These are phyloP conservation scores for Pseudocercospora vitis DNA, from an alignment of 2,329 filamentous ascomycete species.

Conservation along the genomic window DNA sequence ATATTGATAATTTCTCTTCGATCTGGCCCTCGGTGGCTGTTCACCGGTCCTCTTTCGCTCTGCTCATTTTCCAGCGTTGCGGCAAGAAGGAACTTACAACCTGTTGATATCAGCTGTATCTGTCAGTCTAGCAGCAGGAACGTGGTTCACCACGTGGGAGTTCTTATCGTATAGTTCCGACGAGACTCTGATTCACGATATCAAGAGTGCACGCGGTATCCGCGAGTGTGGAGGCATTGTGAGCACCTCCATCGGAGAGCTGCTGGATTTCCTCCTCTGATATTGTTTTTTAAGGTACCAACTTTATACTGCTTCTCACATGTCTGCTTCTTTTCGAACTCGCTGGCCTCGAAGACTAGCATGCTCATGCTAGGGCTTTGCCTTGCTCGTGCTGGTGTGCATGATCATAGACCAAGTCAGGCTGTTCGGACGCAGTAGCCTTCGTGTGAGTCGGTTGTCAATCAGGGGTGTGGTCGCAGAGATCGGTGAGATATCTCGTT, in stretches of 20 bases:
- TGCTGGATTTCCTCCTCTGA: not conserved
- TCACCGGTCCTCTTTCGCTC: constrained; percentile 21
- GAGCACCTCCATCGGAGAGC: not conserved
- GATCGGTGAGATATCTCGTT: too few relatives aligned
- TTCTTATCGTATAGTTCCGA: not conserved
- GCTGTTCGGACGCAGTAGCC: too few relatives aligned
- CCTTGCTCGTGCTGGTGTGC: constrained; percentile 14
- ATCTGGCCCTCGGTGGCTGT: constrained; percentile 20
- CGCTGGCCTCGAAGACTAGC: constrained; percentile 6
- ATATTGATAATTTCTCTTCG: constrained; percentile 20
- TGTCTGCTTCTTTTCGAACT: constrained; percentile 15
- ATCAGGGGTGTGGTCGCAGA: too few relatives aligned
- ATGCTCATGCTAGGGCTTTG: constrained; percentile 20
- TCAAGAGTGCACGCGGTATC: not conserved
- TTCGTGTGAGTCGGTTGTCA: too few relatives aligned
- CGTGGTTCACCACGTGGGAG: constrained; percentile 17
- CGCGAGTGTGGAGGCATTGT: not conserved
- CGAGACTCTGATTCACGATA: not conserved
- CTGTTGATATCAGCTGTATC: constrained; percentile 15
- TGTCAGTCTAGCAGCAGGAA: constrained; percentile 12
- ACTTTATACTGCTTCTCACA: constrained; percentile 19
- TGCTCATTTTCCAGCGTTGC: too few relatives aligned
- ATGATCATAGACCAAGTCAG: constrained; percentile 18
- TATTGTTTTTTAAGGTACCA: constrained; percentile 7
- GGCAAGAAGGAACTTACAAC: constrained; percentile 13